Base-by-base conservation (phyloP, 345 rosid species). In the Acer saccharum region DNA sequence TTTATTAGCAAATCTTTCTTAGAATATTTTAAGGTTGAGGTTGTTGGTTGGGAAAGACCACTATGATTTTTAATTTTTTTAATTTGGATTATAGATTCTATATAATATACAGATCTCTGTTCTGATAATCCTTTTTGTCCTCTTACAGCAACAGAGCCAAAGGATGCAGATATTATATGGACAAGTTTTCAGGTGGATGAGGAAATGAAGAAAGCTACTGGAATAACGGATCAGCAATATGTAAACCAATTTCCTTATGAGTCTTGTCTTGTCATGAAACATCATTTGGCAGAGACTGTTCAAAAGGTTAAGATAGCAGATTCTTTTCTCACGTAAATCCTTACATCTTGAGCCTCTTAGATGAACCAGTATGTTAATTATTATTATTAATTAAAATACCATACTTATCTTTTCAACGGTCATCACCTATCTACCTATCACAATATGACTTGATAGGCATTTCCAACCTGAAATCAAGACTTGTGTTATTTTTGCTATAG, bases 251-350 rank as follows among this genome's bases (percentile, higher is more conserved):
- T 93, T 85, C 98, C 99, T 61, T 95, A 89, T 78, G 99, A 95
- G 86, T 95, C 97, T 52, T 95, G 96, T 81, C 82, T 95, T 77
- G 99, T 93, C 79, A 95, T 95, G 99, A 95, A 95, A 85, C 99
- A 95, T 87, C 97, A 93, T 93, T 88, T 95, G 84, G 99, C 98
- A 2, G 96, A 90, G 81, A 95, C 98, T 68, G 79, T 93, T 82
- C 95, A 91, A 81, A 90, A 82, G 97, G 98, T 93, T 66, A 68
- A 75, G 60, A 65, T 9, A 65, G 65, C 23, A 73, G 68, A 78
- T 58, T 65, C 23, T 52, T 52, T 74, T 64, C 62, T 29, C 8
- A 1, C 41, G 25, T 44, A 50, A 32, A 60, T 71, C 44, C 23
- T 79, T 70, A 8, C 32, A 61, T 70, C 10, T 7, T 44, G 57